phyloP scores from a whole-genome alignment of 768 basidiomycete species.

The Macrolepiota fuliginosa region DNA sequence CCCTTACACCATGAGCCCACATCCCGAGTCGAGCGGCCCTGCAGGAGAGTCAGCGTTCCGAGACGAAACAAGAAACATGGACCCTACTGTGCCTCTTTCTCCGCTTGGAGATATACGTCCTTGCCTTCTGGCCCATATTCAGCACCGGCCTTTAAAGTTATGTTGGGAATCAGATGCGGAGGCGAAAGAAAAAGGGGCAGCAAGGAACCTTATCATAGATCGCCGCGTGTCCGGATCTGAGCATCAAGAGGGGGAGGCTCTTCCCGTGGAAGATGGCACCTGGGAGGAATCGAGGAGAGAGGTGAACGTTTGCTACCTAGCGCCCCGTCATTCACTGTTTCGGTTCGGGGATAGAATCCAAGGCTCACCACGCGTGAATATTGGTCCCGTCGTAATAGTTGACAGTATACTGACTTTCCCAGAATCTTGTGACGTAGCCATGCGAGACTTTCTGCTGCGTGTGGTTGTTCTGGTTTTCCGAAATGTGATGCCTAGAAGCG shows the following conservation, averaged over 20 bases:
- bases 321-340: not conserved
- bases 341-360: not conserved
- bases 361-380: constrained; percentile 74
- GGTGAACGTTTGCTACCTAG: constrained; percentile 67
- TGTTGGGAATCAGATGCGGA: not conserved
- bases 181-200: not conserved
- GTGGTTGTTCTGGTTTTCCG: constrained; percentile 76
- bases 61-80: not conserved
- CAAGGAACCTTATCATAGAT: constrained; percentile 61
- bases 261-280: constrained; percentile 43
- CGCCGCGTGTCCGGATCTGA: constrained; percentile 72
- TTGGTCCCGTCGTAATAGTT: constrained; percentile 75
- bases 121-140: constrained; percentile 74
- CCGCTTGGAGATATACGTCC: constrained; percentile 57
- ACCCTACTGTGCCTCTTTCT: constrained; percentile 67
- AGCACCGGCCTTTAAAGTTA: constrained; percentile 50
- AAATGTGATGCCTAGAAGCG: constrained; percentile 69
- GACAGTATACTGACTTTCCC: constrained; percentile 65
- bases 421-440: constrained; percentile 64
- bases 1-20: constrained; percentile 54
- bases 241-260: constrained; percentile 68
- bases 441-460: constrained; percentile 65
- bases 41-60: not conserved
- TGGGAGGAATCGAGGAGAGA: constrained; percentile 54
- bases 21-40: constrained; percentile 69